Conservation (phyloP, 768 basidiomycete species). For the Pulveroboletus frians region DNA sequence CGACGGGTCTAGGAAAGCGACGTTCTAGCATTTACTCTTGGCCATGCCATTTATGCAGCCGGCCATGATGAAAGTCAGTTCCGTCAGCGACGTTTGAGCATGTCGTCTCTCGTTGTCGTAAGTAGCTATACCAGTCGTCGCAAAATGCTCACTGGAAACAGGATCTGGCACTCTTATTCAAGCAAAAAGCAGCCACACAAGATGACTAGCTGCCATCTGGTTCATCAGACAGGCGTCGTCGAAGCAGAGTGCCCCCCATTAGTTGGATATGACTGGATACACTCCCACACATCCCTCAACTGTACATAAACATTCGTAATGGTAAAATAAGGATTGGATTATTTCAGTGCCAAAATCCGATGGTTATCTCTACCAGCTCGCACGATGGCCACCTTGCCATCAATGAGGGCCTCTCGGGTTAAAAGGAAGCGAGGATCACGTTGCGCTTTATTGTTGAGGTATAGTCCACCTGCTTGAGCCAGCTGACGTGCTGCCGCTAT, state of each 20-base stretch:
- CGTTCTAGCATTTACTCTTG: neutral
- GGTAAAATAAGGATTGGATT: neutral
- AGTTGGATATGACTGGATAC: neutral
- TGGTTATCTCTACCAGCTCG: slow-evolving; percentile 73
- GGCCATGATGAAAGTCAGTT: neutral
- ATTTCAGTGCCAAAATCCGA: slow-evolving; percentile 44
- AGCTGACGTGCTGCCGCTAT: slow-evolving; percentile 63
- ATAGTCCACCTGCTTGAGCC: slow-evolving; percentile 61
- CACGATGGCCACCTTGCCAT: slow-evolving; percentile 55
- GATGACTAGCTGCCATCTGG: neutral
- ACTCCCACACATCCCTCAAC: neutral
- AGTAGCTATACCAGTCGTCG: neutral
- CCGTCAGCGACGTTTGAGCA: slow-evolving; percentile 12
- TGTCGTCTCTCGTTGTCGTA: slow-evolving; percentile 22
- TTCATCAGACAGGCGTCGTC: neutral
- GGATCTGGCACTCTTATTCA: slow-evolving; percentile 22
- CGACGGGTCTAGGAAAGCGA: slow-evolving; percentile 9
- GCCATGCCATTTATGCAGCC: slow-evolving; percentile 6
- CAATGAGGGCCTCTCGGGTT: slow-evolving; percentile 46
- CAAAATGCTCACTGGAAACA: slow-evolving; percentile 8
- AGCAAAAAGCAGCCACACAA: slow-evolving; percentile 2
- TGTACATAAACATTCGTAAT: slow-evolving; percentile 4
- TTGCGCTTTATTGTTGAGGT: slow-evolving; percentile 61
- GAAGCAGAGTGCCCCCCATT: neutral
- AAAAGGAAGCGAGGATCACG: slow-evolving; percentile 45